These are phyloP conservation scores for Paraleonurus japonicus DNA, from an alignment of 257 asterid species.

Conservation along the genomic window DNA sequence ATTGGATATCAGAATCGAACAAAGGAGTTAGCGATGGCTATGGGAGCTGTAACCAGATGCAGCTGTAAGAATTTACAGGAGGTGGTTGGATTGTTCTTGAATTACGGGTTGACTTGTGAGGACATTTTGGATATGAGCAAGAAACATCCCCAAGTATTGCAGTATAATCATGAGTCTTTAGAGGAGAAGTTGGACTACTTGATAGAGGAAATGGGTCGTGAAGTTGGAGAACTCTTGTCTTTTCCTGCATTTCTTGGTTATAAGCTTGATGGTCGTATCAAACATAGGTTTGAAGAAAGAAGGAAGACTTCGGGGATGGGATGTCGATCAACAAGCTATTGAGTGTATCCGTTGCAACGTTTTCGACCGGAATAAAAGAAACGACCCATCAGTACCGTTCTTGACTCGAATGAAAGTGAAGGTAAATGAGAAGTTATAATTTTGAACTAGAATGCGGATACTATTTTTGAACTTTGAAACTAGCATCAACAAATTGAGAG, in stretches of 20 bases:
- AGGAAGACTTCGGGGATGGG: constrained; percentile 65
- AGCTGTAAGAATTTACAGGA: constrained; percentile 85
- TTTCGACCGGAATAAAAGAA: constrained; percentile 52
- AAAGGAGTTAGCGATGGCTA: constrained; percentile 71
- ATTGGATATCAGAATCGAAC: constrained; percentile 66
- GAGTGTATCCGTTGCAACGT: constrained; percentile 69
- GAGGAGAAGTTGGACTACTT: constrained; percentile 82
- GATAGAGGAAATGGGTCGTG: constrained; percentile 86
- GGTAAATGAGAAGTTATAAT: constrained; percentile 18
- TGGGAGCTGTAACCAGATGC: constrained; percentile 92
- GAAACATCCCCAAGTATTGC: constrained; percentile 84
- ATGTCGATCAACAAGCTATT: constrained; percentile 84
- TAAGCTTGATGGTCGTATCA: constrained; percentile 75
- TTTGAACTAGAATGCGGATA: background rate
- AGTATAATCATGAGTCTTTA: constrained; percentile 71
- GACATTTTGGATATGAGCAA: constrained; percentile 83
- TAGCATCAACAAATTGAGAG: background rate
- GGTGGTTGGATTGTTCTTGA: constrained; percentile 60
- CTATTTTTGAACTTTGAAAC: background rate
- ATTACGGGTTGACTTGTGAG: constrained; percentile 67
- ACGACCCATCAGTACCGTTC: background rate
- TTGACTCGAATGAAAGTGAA: constrained; percentile 26
- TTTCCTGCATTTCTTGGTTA: constrained; percentile 95
- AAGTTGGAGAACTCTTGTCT: constrained; percentile 70
- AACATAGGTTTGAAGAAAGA: constrained; percentile 73